phyloP scores from a whole-genome alignment of 2,329 filamentous ascomycete species.

The Cladorrhinum sp. region DNA sequence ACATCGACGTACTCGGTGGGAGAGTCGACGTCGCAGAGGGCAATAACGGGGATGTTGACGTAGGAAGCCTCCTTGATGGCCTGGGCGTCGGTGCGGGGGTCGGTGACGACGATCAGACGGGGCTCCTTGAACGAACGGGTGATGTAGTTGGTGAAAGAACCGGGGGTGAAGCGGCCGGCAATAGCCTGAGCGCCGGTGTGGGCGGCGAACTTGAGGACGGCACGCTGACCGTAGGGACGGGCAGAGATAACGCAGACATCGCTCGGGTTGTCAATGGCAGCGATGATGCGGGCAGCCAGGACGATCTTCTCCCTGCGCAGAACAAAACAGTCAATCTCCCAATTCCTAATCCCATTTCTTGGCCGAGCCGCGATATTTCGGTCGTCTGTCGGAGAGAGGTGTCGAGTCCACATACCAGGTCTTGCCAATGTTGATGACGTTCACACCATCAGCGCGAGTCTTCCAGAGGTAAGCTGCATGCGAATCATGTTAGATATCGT shows the following conservation, averaged over 20 bases:
- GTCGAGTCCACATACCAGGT: slow-evolving; percentile 71
- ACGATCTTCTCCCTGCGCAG: slow-evolving; percentile 94
- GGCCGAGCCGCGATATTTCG: background rate
- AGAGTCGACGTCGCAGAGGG: slow-evolving; percentile 98
- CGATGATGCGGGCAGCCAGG: slow-evolving; percentile 97
- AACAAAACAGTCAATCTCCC: background rate
- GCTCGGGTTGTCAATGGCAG: slow-evolving; percentile 97
- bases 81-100: slow-evolving; percentile 99
- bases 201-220: slow-evolving; percentile 98
- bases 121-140: slow-evolving; percentile 99
- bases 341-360: background rate
- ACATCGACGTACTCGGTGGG: slow-evolving; percentile 99
- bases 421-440: slow-evolving; percentile 99
- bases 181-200: slow-evolving; percentile 98
- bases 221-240: slow-evolving; percentile 98
- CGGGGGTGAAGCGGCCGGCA: slow-evolving; percentile 98
- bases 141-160: slow-evolving; percentile 99
- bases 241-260: slow-evolving; percentile 99
- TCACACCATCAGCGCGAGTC: slow-evolving; percentile 97
- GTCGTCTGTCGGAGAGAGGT: background rate
- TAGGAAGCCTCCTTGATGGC: slow-evolving; percentile 99
- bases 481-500: slow-evolving; percentile 69
- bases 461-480: slow-evolving; percentile 86
- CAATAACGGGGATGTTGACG: slow-evolving; percentile 99
- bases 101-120: slow-evolving; percentile 98